A percentile compares a stretch with the other conserved stretches of the same genome.
These are phyloP conservation scores for Corchorus capsularis DNA, from an alignment of 345 rosid species.

Conservation along the genomic window DNA sequence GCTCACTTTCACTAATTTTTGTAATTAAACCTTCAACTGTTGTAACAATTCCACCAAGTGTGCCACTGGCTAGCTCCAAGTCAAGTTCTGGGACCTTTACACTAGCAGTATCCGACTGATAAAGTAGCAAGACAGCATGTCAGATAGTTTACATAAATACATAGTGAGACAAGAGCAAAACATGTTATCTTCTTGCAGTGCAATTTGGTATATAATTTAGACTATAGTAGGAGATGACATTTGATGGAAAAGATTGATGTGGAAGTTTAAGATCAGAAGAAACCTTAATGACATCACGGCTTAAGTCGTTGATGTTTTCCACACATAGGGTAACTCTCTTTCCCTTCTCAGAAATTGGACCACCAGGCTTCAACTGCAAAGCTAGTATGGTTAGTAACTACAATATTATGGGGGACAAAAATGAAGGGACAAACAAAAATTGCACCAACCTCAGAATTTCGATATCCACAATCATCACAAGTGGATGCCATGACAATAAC, in stretches of 20 bases:
- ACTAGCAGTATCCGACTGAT: conserved; percentile 88
- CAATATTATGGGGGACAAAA: not conserved
- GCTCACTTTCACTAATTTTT: conserved; percentile 94
- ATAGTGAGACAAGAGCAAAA: not conserved
- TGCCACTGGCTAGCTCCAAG: conserved; percentile 84
- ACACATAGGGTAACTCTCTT: conserved; percentile 67
- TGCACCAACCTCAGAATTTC: conserved; percentile 86
- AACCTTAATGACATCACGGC: conserved; percentile 95
- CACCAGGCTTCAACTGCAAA: conserved; percentile 88
- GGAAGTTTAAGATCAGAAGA: conserved; percentile 6
- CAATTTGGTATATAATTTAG: not conserved
- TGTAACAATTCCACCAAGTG: conserved; percentile 88
- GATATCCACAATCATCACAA: conserved; percentile 87
- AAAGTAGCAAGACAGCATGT: conserved; percentile 4
- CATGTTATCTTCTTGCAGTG: not conserved
- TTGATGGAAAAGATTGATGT: no score
- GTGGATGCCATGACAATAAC: conserved; percentile 98
- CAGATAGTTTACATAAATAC: not conserved
- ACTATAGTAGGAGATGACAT: no score
- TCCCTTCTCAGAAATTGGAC: conserved; percentile 82
- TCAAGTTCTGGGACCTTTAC: conserved; percentile 84
- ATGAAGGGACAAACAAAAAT: conserved; percentile 8
- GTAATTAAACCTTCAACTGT: conserved; percentile 93
- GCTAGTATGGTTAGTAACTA: conserved; percentile 19
- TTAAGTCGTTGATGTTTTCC: conserved; percentile 58